These are phyloP conservation scores for Cucurbitaria berberidis DNA, from an alignment of 2,329 filamentous ascomycete genomes.

Conservation along the genomic window DNA sequence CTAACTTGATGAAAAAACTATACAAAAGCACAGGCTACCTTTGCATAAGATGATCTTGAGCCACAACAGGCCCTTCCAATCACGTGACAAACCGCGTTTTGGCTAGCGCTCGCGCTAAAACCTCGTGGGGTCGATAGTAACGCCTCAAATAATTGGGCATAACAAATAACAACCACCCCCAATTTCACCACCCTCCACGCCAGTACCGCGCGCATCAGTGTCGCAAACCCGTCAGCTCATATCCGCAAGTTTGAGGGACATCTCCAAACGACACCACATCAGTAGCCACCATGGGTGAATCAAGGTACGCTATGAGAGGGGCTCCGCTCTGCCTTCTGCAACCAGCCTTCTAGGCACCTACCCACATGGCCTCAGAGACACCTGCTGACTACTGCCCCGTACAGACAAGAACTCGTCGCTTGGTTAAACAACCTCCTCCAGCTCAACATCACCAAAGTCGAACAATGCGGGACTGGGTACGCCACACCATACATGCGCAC, in stretches of 20 bases:
- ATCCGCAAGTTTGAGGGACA: conserved; percentile 3
- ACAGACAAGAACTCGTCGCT: conserved; percentile 90
- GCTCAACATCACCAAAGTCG: conserved; percentile 96
- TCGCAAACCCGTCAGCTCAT: conserved; percentile 10
- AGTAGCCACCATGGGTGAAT: conserved; percentile 64
- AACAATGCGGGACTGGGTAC: conserved; percentile 98
- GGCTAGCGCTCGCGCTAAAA: conserved; percentile 14
- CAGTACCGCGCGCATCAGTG: conserved; percentile 10
- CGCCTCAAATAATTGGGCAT: conserved; percentile 22
- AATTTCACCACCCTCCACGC: conserved; percentile 8
- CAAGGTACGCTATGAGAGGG: conserved; percentile 56
- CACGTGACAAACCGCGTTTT: conserved; percentile 14
- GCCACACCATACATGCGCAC: conserved; percentile 40
- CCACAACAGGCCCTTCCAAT: not conserved
- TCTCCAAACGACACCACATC: conserved; percentile 5
- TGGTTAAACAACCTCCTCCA: conserved; percentile 98
- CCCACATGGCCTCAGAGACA: conserved; percentile 18
- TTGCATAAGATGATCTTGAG: too few species aligned
- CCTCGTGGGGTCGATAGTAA: conserved; percentile 27
- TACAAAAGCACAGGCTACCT: too few species aligned
- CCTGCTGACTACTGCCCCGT: conserved; percentile 22
- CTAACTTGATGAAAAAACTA: too few species aligned
- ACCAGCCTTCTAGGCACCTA: conserved; percentile 22
- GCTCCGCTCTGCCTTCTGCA: conserved; percentile 20
- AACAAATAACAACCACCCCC: conserved; percentile 34